phyloP scores from a whole-genome alignment of 768 basidiomycete species.

The Naematelia encephala region DNA sequence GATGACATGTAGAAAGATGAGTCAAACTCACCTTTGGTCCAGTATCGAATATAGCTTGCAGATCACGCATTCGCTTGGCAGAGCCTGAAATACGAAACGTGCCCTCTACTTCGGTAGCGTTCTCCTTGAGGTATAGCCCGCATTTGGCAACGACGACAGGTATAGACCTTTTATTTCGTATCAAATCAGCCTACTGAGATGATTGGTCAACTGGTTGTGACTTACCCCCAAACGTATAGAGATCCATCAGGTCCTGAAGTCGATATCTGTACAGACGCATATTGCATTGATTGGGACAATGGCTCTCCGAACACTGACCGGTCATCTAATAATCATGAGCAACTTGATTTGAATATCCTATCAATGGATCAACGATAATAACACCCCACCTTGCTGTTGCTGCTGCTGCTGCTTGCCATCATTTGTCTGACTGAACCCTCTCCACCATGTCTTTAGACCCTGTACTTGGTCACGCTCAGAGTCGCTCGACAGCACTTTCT shows the following conservation, averaged over 20 bases:
- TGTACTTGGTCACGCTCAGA: conserved; percentile 30
- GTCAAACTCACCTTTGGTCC: conserved; percentile 66
- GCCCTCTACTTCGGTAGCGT: conserved; percentile 87
- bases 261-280: conserved; percentile 89
- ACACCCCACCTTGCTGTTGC: conserved; percentile 1
- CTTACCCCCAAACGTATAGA: conserved; percentile 49
- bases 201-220: too few species aligned
- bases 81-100: conserved; percentile 97
- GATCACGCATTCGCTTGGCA: conserved; percentile 88
- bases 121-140: conserved; percentile 90
- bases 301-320: conserved; percentile 75
- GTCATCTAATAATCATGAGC: neutral
- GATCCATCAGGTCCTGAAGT: conserved; percentile 64
- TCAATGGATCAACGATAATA: too few species aligned
- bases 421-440: conserved; percentile 22
- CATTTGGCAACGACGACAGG: conserved; percentile 98
- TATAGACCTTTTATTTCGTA: conserved; percentile 60
- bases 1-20: too few species aligned
- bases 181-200: neutral
- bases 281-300: conserved; percentile 74
- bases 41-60: conserved; percentile 84
- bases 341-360: neutral
- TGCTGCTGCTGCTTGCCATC: neutral
- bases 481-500: conserved; percentile 20
- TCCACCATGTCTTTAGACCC: conserved; percentile 47